phyloP scores from a whole-genome alignment of 179 eudicot genomes.

The Corrigiola litoralis region DNA sequence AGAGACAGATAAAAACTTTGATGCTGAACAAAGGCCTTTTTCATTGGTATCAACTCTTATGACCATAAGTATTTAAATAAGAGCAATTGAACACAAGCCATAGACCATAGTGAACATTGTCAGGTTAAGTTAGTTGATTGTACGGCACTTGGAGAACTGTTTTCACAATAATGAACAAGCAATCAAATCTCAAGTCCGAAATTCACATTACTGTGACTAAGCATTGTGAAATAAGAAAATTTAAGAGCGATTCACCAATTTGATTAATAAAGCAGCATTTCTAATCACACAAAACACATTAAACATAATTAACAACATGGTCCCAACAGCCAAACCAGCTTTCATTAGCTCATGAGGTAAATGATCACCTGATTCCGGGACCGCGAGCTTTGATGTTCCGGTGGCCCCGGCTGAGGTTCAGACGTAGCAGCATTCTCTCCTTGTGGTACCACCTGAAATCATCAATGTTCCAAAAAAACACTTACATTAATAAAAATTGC shows the following conservation, averaged over 20 bases:
- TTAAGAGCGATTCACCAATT: too few relatives aligned
- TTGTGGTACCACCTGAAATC: constrained; percentile 30
- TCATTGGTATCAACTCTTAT: too few relatives aligned
- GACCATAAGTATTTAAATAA: too few relatives aligned
- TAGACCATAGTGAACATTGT: not conserved
- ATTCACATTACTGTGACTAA: not conserved
- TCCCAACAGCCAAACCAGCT: not conserved
- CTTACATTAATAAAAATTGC: not conserved
- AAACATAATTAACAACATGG: not conserved
- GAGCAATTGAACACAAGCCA: not conserved
- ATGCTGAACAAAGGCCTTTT: not conserved
- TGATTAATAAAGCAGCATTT: not conserved
- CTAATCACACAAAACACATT: not conserved
- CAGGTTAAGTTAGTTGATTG: too few relatives aligned
- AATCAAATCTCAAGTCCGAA: not conserved
- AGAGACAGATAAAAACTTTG: not conserved
- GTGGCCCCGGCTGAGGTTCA: constrained; percentile 27
- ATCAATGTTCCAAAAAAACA: constrained; percentile 2
- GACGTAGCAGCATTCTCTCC: constrained; percentile 28
- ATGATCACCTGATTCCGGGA: constrained; percentile 29
- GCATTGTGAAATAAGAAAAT: too few relatives aligned
- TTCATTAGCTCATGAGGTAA: not conserved
- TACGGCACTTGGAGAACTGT: not conserved
- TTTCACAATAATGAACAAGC: not conserved
- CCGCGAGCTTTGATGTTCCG: constrained; percentile 35